Percentiles rank a stretch among this genome's conserved stretches.
These are phyloP conservation scores for Geotrichum aggregatum DNA, from an alignment of 1,139 yeast genomes.

Conservation along the genomic window DNA sequence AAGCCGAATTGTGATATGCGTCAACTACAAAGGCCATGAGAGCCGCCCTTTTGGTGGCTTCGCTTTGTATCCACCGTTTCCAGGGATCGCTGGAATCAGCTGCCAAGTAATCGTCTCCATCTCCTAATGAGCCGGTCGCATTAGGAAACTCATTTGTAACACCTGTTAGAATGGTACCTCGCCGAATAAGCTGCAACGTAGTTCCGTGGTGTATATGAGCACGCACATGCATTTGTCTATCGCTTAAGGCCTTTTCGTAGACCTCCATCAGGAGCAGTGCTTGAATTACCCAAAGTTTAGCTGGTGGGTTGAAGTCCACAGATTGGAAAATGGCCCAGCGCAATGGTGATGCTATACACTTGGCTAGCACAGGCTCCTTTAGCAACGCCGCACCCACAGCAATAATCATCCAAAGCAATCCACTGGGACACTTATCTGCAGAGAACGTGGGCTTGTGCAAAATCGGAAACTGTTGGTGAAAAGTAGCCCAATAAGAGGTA, in stretches of 20 bases:
- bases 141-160: background rate
- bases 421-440: conserved; percentile 50
- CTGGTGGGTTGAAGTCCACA: conserved; percentile 52
- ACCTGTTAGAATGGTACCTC: conserved; percentile 52
- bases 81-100: conserved; percentile 35
- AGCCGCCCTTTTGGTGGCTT: conserved; percentile 71
- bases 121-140: background rate
- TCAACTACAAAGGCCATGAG: conserved; percentile 77
- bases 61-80: conserved; percentile 70
- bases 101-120: conserved; percentile 4
- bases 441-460: conserved; percentile 62
- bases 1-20: conserved; percentile 68
- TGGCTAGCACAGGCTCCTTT: conserved; percentile 41
- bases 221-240: conserved; percentile 57
- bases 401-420: conserved; percentile 55
- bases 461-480: conserved; percentile 59
- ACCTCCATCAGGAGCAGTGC: conserved; percentile 58
- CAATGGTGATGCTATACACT: conserved; percentile 56
- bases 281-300: conserved; percentile 63
- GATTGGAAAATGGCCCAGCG: conserved; percentile 58
- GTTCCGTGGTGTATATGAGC: conserved; percentile 77
- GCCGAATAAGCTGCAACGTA: conserved; percentile 62
- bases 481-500: conserved; percentile 50
- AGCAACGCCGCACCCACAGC: conserved; percentile 50
- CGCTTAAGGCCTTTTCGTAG: conserved; percentile 59